Conservation (phyloP, 108 stramenopile species). For the Nitzschia sp. region DNA sequence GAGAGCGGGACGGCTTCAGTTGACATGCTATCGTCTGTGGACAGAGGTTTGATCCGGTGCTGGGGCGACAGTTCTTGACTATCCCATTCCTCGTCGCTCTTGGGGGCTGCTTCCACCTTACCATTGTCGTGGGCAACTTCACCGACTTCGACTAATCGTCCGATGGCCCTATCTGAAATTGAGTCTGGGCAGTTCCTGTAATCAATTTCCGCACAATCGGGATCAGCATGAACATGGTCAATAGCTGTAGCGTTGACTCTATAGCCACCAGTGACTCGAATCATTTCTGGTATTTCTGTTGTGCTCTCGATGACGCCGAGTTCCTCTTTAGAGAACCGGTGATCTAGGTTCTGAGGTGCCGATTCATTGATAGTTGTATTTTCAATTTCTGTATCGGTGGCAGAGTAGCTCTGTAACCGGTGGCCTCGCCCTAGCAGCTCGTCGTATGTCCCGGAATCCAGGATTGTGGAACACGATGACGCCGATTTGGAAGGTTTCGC, state of each 20-base stretch:
- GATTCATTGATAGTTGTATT: background rate
- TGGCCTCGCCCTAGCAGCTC: constrained; percentile 69
- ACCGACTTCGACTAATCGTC: background rate
- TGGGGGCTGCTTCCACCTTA: background rate
- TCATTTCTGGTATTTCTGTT: background rate
- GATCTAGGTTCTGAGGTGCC: background rate
- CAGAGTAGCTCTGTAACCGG: constrained; percentile 42
- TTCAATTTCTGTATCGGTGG: background rate
- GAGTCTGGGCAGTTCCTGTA: constrained; percentile 49
- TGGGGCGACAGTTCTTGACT: background rate
- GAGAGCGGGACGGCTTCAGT: constrained; percentile 70
- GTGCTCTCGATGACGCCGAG: background rate
- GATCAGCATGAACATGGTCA: constrained; percentile 62
- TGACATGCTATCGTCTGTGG: constrained; percentile 79
- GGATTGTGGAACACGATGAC: constrained; percentile 55
- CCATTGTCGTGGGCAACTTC: background rate
- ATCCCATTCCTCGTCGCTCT: background rate
- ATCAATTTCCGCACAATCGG: constrained; percentile 49
- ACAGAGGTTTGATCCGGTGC: constrained; percentile 33
- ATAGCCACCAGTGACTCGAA: constrained; percentile 35
- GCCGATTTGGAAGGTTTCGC: background rate
- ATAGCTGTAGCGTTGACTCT: constrained; percentile 22
- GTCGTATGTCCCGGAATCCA: constrained; percentile 77
- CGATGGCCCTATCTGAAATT: constrained; percentile 41
- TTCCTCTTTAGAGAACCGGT: background rate